Evolutionary conservation across 176 grass and related monocot genomes (phyloP).

Genomic region (Pharus latifolius): DNA sequence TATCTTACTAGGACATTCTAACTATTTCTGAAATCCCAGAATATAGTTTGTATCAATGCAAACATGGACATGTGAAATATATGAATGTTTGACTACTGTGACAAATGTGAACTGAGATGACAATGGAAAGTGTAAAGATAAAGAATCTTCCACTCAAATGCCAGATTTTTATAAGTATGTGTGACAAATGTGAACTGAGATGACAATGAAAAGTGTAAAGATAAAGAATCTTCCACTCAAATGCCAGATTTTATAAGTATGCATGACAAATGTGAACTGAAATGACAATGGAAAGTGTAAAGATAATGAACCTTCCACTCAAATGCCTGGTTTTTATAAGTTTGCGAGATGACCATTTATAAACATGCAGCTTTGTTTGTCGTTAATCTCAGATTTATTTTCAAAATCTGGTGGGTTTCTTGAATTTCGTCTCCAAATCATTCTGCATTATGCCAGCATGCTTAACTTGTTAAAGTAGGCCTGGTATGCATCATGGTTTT

Average conservation of each 20-base stretch:
- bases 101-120: neutral
- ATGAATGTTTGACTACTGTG: neutral
- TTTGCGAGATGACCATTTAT: neutral
- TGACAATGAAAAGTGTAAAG: neutral
- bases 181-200: neutral
- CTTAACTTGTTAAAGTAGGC: neutral
- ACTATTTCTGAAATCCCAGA: neutral
- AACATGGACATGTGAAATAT: neutral
- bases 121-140: neutral
- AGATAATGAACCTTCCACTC: neutral
- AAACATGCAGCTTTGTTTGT: neutral
- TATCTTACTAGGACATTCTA: neutral
- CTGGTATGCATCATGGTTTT: conserved; percentile 2
- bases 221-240: neutral
- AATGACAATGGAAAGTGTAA: neutral
- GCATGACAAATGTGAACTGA: neutral
- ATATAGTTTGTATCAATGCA: neutral
- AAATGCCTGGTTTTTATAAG: no score
- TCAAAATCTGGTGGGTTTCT: neutral
- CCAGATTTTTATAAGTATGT: neutral
- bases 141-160: neutral
- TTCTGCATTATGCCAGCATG: neutral
- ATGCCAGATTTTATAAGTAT: neutral
- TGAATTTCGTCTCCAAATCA: conserved; percentile 1
- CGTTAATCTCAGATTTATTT: neutral